Conservation (phyloP, 345 rosid genomes). For the Trapa incisa region DNA sequence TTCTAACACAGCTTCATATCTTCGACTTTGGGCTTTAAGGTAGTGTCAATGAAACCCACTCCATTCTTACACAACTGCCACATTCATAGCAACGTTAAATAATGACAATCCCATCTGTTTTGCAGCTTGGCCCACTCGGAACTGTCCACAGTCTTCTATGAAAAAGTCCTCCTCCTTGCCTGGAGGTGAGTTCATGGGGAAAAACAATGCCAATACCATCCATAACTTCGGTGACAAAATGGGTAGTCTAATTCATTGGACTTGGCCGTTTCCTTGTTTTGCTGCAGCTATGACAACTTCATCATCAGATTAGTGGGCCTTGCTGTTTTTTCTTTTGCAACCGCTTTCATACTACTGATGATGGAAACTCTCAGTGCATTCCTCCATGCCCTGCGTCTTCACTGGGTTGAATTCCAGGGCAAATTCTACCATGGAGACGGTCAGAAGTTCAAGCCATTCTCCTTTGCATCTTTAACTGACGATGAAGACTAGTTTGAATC, state of each 20-base stretch:
- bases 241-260: too few relatives aligned
- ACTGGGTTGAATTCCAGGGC: constrained; percentile 87
- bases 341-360: constrained; percentile 81
- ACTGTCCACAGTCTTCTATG: constrained; percentile 86
- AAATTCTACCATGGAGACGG: constrained; percentile 95
- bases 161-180: constrained; percentile 88
- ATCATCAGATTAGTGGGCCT: constrained; percentile 62
- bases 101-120: constrained; percentile 11
- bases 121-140: constrained; percentile 95
- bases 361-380: constrained; percentile 97
- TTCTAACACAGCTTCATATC: constrained; percentile 96
- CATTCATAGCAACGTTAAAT: not conserved
- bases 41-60: constrained; percentile 11
- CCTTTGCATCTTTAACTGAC: constrained; percentile 50
- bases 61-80: not conserved
- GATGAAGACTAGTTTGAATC: constrained; percentile 42
- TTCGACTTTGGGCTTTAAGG: constrained; percentile 99
- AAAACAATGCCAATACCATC: too few relatives aligned
- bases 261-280: not conserved
- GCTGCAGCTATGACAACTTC: constrained; percentile 65
- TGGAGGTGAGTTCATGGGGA: constrained; percentile 62
- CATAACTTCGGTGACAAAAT: too few relatives aligned
- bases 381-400: constrained; percentile 94
- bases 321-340: constrained; percentile 80
- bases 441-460: constrained; percentile 82